Conservation (phyloP, 352 stramenopile species). For the Lagenidium giganteum region DNA sequence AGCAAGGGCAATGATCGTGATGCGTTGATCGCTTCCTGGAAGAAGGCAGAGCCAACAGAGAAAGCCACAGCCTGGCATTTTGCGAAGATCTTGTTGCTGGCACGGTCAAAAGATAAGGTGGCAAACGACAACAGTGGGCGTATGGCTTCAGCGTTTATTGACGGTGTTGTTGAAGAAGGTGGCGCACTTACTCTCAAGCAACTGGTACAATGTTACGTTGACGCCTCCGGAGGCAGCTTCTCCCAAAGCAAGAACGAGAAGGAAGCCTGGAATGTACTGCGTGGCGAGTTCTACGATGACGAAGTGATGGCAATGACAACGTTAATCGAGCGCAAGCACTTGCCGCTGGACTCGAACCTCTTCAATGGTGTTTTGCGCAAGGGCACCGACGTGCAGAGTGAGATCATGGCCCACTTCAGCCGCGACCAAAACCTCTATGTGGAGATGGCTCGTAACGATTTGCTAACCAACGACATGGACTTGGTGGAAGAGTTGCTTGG, state of each 20-base stretch:
- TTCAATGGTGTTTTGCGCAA: constrained; percentile 77
- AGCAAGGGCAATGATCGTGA: constrained; percentile 24
- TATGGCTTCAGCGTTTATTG: constrained; percentile 34
- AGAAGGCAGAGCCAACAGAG: no score
- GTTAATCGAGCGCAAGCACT: constrained; percentile 53
- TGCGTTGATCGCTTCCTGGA: constrained; percentile 25
- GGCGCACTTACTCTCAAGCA: constrained; percentile 32
- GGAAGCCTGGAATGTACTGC: constrained; percentile 36
- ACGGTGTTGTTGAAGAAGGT: constrained; percentile 29
- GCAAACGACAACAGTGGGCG: no score
- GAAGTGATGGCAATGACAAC: constrained; percentile 55
- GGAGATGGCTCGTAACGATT: constrained; percentile 32
- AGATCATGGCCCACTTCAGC: constrained; percentile 60
- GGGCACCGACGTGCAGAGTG: constrained; percentile 43
- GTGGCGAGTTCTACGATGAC: constrained; percentile 31
- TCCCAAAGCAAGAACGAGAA: constrained; percentile 27
- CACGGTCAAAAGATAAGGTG: constrained; percentile 35
- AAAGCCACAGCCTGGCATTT: constrained; percentile 57
- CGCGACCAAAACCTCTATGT: constrained; percentile 70
- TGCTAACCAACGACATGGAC: constrained; percentile 41
- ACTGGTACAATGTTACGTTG: constrained; percentile 38
- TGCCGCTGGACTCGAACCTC: constrained; percentile 53
- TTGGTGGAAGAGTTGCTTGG: constrained; percentile 49
- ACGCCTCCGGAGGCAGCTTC: constrained; percentile 26
- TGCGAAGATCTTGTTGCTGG: constrained; percentile 53